phyloP scores from a whole-genome alignment of 106 monocot genomes.

The Platanthera zijinensis region DNA sequence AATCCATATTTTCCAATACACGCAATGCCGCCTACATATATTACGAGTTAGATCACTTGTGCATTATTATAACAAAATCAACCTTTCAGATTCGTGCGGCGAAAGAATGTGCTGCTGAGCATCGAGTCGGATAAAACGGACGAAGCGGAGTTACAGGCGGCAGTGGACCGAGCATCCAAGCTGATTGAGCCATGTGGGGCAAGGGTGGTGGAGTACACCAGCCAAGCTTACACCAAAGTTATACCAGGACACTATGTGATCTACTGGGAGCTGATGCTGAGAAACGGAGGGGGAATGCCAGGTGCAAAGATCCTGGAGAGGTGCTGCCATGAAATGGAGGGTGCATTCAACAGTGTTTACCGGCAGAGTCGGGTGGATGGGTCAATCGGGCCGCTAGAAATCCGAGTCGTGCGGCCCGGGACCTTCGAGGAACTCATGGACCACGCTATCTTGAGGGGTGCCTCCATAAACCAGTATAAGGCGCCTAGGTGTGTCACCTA shows the following conservation, averaged over 20 bases:
- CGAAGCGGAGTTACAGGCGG: slow-evolving; percentile 48
- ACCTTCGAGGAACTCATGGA: slow-evolving; percentile 94
- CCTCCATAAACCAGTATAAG: slow-evolving; percentile 95
- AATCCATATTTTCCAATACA: neutral
- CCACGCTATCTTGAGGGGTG: slow-evolving; percentile 69
- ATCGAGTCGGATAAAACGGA: slow-evolving; percentile 58
- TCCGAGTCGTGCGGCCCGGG: slow-evolving; percentile 61
- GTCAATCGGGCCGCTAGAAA: slow-evolving; percentile 82
- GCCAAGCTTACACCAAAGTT: slow-evolving; percentile 12
- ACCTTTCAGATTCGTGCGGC: slow-evolving; percentile 25
- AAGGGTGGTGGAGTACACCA: slow-evolving; percentile 22
- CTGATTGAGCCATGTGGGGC: slow-evolving; percentile 17
- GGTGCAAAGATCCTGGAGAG: slow-evolving; percentile 26
- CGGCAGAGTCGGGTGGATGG: slow-evolving; percentile 58
- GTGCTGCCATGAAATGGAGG: slow-evolving; percentile 77
- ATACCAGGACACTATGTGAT: slow-evolving; percentile 27
- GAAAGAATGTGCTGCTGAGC: slow-evolving; percentile 53
- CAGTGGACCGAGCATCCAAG: slow-evolving; percentile 38
- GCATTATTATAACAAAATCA: too few relatives aligned
- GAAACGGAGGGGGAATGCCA: neutral
- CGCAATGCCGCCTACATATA: too few relatives aligned
- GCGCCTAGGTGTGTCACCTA: slow-evolving; percentile 62
- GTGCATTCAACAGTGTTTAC: slow-evolving; percentile 70
- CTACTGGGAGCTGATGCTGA: slow-evolving; percentile 22
- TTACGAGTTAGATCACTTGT: too few relatives aligned